Base-by-base conservation (phyloP, 2,329 filamentous ascomycete species). In the Trichoderma sp. region DNA sequence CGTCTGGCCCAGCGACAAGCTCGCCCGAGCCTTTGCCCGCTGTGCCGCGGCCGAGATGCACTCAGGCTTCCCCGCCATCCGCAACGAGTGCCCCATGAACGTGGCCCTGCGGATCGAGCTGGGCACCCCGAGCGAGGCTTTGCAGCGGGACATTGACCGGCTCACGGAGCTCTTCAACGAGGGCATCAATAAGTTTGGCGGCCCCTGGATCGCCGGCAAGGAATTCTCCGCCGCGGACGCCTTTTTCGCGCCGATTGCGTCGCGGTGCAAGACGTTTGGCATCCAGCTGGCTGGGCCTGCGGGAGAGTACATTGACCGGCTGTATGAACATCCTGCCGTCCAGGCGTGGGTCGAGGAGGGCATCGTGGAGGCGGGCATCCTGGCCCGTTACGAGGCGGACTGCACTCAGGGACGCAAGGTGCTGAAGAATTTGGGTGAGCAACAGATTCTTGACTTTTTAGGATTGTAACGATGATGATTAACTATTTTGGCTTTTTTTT, bases 1-100 rank as follows among this genome's bases (percentile, higher is more conserved):
- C n/a, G 80, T 82, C 0, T 87, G 84, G 82, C 85, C 85, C 0
- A 39, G 68, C 6, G 80, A 82, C 71, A 65, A 76, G 13, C 75
- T 76, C 5, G 81, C 84, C 2, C 79, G 84, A 12, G 82, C 84
- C 1, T 82, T 82, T 73, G 85, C 85, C 15, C 78, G 84, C 47
- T 78, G 77, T 32, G 84, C 84, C 8, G 80, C 82, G 6, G 82
- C 84, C 0, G 82, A 85, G 75, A 86, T 86, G 84, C 84, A 85
- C 76, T 79, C 84, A 2, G 77, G 82, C 32, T 86, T 86, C 73
- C 57, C 64, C 4, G 78, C 79, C 20, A 75, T 86, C 28, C 80
- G 84, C 1, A 76, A 81, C 64, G 81, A 85, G 73, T 84, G 83
- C 72, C 75, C 78, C 34, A 82, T 83, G 79, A 85, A 85, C 68